A percentile compares a stretch with the other conserved stretches of the same genome.
These are phyloP conservation scores for Xylaria cubensis DNA, from an alignment of 495 filamentous ascomycete species.

Conservation along the genomic window DNA sequence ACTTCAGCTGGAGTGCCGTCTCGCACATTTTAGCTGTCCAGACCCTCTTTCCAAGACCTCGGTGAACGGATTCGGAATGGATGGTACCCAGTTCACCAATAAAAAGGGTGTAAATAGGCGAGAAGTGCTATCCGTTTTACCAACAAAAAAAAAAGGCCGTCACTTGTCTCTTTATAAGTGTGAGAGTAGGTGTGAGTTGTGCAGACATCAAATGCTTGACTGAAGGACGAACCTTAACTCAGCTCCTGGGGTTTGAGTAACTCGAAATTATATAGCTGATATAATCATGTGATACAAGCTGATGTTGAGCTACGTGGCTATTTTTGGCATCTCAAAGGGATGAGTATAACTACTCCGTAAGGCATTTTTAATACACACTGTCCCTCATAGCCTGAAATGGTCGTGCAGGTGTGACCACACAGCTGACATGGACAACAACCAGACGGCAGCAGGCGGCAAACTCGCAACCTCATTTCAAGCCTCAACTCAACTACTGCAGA, in stretches of 20 bases:
- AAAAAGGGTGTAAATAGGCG: not conserved
- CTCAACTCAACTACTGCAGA: too few species aligned
- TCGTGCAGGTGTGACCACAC: not conserved
- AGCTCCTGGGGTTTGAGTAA: not conserved
- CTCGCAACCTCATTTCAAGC: conserved; percentile 1
- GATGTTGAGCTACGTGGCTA: not conserved
- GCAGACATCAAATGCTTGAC: not conserved
- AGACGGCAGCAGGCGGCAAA: conserved; percentile 9
- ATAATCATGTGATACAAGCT: not conserved
- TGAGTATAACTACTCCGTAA: not conserved
- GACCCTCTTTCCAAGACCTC: not conserved
- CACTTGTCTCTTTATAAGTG: not conserved
- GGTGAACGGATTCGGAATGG: conserved; percentile 11
- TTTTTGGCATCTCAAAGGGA: conserved; percentile 1
- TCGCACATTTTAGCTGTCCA: not conserved
- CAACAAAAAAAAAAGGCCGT: too few species aligned
- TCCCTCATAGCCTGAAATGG: not conserved
- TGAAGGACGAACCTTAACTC: not conserved
- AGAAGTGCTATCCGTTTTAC: not conserved
- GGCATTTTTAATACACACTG: not conserved
- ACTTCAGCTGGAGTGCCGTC: not conserved
- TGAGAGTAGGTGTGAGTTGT: not conserved
- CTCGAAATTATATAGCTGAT: not conserved
- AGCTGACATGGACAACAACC: conserved; percentile 11
- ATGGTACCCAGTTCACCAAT: not conserved